These are phyloP conservation scores for Chlorella sp. DNA, from an alignment of 139 green algal species.

Conservation along the genomic window DNA sequence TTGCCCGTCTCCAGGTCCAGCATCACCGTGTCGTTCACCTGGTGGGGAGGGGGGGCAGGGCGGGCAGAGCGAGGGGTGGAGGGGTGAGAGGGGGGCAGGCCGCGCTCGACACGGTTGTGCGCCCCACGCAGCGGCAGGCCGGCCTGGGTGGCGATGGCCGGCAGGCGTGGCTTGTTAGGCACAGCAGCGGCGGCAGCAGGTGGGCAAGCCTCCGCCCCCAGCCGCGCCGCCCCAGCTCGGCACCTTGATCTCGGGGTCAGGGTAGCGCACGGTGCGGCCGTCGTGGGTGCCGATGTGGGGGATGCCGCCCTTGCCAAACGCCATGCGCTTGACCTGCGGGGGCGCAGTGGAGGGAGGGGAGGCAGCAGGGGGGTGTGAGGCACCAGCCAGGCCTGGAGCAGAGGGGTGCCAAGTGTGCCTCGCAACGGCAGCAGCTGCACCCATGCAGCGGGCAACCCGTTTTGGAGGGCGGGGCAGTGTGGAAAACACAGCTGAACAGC, in stretches of 20 bases:
- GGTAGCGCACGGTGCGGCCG: conserved; percentile 98
- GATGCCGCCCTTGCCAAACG: conserved; percentile 93
- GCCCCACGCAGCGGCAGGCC: too few species aligned
- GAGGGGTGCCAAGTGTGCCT: background rate
- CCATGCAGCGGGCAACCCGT: too few species aligned
- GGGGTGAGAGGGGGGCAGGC: background rate
- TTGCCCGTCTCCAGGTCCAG: conserved; percentile 97
- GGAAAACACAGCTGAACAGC: too few species aligned
- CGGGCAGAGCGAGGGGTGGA: background rate
- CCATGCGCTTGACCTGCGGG: conserved; percentile 42
- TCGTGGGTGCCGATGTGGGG: conserved; percentile 96
- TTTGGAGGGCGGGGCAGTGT: too few species aligned
- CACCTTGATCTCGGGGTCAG: conserved; percentile 95
- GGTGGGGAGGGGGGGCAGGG: background rate
- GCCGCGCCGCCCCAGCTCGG: background rate
- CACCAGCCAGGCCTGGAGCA: background rate
- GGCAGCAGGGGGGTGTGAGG: background rate
- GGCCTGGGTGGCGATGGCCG: too few species aligned
- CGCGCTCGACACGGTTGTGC: too few species aligned
- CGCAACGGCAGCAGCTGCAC: too few species aligned
- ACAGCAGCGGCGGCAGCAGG: too few species aligned
- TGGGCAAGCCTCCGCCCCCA: too few species aligned
- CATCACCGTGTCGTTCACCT: conserved; percentile 97
- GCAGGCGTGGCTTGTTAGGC: too few species aligned
- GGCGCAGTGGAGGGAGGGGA: background rate